Evolutionary conservation across 2,329 filamentous ascomycete genomes (phyloP), one percentile per base, ranked within the genome.

Genomic region (Ciborinia camelliae): DNA sequence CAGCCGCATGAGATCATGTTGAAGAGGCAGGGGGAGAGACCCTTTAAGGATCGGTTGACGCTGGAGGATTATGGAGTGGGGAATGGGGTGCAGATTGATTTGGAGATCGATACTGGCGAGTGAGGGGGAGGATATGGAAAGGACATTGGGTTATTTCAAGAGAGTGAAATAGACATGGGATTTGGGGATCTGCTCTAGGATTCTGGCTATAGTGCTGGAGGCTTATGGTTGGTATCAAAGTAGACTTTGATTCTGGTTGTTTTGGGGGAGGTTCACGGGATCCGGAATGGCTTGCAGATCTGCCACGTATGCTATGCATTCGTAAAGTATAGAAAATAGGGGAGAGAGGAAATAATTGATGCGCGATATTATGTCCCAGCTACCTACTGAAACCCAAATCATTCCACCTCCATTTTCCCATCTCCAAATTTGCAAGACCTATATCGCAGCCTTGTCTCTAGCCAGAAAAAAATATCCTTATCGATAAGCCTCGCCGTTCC

Each of bases 41-140:
- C 94, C 30, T 97, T 98, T 77, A 97, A 97, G 81, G 93, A 98
- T 75, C 85, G 89, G 71, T 82, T 97, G 67, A 93, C 87, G 41
- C 77, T 97, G 71, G 91, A 91, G 73, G 94, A 98, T 79, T 98
- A 97, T 77, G 92, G 91, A n/a, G 88, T 98, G 65, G 92, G 89
- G 72, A 95, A 95, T 78, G 94, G 94, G 12, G 92, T 97, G 39
- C 73, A 76, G 65, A 71, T 75, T 66, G 74, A 76, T 69, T 66
- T 76, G 64, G 74, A 75, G 67, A 74, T 75, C 67, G 74, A 75
- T 69, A 76, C 74, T 66, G 74, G 74, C 18, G 74, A 76, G 65
- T 75, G 65, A 71, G 60, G 43, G 28, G 30, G 28, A 15, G 6
- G n/a, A 20, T 35, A 57, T 62, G 10, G 12, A 26, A 23, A 20